Evolutionary conservation across 768 basidiomycete genomes (phyloP).

Genomic region (Myochromella boudieri): DNA sequence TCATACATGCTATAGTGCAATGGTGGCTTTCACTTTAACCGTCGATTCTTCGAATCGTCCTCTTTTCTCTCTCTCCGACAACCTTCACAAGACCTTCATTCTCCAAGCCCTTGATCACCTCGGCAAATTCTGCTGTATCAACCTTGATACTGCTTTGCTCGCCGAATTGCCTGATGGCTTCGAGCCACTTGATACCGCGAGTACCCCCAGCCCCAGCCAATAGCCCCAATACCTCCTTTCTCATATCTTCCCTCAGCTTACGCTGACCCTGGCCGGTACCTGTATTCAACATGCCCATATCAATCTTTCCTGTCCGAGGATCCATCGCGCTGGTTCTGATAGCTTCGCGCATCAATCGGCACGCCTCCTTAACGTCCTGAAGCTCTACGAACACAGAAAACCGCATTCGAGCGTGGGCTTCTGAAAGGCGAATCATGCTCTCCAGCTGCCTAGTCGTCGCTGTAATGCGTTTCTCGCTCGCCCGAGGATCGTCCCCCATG

Average conservation of each 20-base stretch:
- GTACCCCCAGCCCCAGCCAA: constrained; percentile 54
- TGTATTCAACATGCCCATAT: constrained; percentile 93
- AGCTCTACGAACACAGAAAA: constrained; percentile 86
- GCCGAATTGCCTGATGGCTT: constrained; percentile 75
- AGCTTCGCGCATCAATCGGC: constrained; percentile 94
- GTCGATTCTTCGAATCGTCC: constrained; percentile 75
- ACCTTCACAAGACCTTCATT: constrained; percentile 87
- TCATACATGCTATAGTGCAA: not conserved
- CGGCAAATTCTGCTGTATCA: constrained; percentile 77
- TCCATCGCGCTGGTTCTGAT: constrained; percentile 95
- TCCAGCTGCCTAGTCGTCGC: constrained; percentile 98
- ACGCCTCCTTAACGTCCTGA: constrained; percentile 86
- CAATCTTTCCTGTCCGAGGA: constrained; percentile 94
- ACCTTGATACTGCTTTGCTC: constrained; percentile 85
- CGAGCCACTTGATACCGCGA: constrained; percentile 76
- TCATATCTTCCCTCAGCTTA: constrained; percentile 86
- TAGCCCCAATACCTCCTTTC: constrained; percentile 71
- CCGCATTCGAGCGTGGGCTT: constrained; percentile 96
- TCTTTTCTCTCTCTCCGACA: constrained; percentile 81
- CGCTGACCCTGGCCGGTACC: constrained; percentile 89
- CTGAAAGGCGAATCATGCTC: constrained; percentile 93
- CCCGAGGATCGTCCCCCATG: constrained; percentile 85
- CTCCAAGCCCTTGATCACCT: constrained; percentile 76
- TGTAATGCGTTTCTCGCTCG: constrained; percentile 91
- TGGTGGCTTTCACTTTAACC: constrained; percentile 15